Conservation (phyloP, 805 yeast genomes). For the Yamadazyma sp. region DNA sequence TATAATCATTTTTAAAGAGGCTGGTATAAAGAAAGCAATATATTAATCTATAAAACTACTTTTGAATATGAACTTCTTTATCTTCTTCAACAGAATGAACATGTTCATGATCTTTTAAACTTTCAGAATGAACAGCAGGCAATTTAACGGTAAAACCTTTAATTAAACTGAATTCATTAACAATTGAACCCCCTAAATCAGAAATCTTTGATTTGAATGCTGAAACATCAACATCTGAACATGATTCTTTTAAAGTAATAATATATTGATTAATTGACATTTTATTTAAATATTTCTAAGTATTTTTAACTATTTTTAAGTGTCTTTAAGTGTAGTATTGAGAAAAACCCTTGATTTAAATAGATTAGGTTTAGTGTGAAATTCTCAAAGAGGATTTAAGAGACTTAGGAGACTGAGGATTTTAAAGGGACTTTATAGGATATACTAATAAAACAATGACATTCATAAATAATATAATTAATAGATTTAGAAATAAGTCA, state of each 20-base stretch:
- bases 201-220: constrained; percentile 46
- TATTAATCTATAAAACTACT: constrained; percentile 3
- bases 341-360: too few relatives aligned
- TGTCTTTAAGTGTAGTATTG: too few relatives aligned
- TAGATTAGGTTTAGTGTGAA: too few relatives aligned
- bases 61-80: constrained; percentile 53
- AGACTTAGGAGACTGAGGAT: too few relatives aligned
- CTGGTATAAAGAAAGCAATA: too few relatives aligned
- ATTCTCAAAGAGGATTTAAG: too few relatives aligned
- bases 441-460: constrained; percentile 20
- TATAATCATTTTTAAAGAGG: too few relatives aligned
- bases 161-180: constrained; percentile 59
- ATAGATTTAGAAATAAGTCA: constrained; percentile 30
- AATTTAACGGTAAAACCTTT: constrained; percentile 64
- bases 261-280: constrained; percentile 29
- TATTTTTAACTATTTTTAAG: too few relatives aligned
- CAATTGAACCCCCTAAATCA: constrained; percentile 58
- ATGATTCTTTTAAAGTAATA: constrained; percentile 46
- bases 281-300: not conserved
- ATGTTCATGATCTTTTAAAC: constrained; percentile 47
- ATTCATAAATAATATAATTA: constrained; percentile 27
- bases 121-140: constrained; percentile 49
- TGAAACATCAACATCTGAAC: constrained; percentile 36
- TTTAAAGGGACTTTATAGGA: not conserved
- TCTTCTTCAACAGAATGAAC: constrained; percentile 67